Evolutionary conservation across 371 early-diverging fungal species (phyloP).

Genomic region (Zychaea mexicana): DNA sequence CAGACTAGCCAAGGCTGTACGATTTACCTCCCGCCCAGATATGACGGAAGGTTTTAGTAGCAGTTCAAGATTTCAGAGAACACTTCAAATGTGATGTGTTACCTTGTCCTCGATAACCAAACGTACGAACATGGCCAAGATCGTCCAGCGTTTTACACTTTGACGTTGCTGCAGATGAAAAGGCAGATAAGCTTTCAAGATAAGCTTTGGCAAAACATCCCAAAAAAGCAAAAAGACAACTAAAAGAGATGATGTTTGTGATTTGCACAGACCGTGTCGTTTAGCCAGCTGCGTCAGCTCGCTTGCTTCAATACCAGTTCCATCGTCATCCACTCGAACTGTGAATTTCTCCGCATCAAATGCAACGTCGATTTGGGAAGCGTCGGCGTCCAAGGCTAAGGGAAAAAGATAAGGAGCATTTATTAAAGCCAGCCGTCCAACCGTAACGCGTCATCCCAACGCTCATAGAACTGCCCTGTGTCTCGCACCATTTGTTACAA

Average conservation of each 20-base stretch:
- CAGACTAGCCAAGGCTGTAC: slow-evolving; percentile 58
- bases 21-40: no score
- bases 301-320: slow-evolving; percentile 54
- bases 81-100: no score
- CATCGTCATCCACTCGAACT: slow-evolving; percentile 68
- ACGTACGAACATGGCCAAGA: slow-evolving; percentile 44
- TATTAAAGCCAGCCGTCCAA: background rate
- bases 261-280: slow-evolving; percentile 49
- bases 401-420: background rate
- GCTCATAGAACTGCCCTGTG: no score
- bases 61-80: background rate
- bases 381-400: slow-evolving; percentile 63
- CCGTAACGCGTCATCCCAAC: background rate
- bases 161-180: slow-evolving; percentile 42
- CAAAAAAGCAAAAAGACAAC: background rate
- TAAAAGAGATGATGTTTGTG: background rate
- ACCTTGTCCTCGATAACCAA: slow-evolving; percentile 81
- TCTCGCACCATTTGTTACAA: slow-evolving; percentile 63
- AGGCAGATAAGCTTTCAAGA: background rate
- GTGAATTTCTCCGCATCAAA: slow-evolving; percentile 47
- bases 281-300: slow-evolving; percentile 52
- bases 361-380: slow-evolving; percentile 50
- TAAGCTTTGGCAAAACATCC: background rate
- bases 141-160: slow-evolving; percentile 52
- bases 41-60: background rate